Base-by-base conservation (phyloP, 352 stramenopile genomes). In the Pythium angustatum region DNA sequence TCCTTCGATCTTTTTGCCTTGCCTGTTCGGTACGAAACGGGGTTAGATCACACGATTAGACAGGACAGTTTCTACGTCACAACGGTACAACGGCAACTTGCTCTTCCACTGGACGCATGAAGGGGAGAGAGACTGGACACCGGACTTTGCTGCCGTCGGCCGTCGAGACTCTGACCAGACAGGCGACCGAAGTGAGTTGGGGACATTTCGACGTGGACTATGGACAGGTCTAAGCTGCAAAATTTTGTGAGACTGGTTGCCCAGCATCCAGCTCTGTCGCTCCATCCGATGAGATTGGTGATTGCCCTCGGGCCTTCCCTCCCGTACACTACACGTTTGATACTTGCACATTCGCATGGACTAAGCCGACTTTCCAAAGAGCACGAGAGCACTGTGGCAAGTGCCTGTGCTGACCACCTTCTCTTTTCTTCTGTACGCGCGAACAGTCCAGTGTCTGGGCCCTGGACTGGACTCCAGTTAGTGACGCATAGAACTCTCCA, bases 81-180 rank as follows among this genome's bases (percentile, higher is more conserved):
- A 33, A 64, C 31, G 21, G n/a, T 22, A 64, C 56, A 66, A 59
- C 49, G 30, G 41, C 59, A 66, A 60, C 38, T 60, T 66, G 59
- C n/a, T 54, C 15, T 21, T 54, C 22, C 30, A 66, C 59, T 66
- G 59, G 49, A 66, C 59, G n/a, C 36, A 66, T 33, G 21, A 5
- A 19, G 22, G 24, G 33, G 36, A 33, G 38, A 65, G 49, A 59
- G 45, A 34, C 33, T 27, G 12, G 34, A 17, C 52, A 48, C 24
- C 36, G 15, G 47, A 48, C 10, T 48, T 58, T 40, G 15, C 26
- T 54, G 27, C 22, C 24, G 44, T 34, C 14, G 11, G 24, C 22
- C 5, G 47, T 22, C 27, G 17, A 38, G 47, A 52, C 45, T 36
- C 24, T 33, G 45, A n/a, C n/a, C n/a, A n/a, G n/a, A n/a, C n/a